Percentiles rank a stretch among this genome's conserved stretches.
phyloP scores from a whole-genome alignment of 2,329 filamentous ascomycete species.

The Fusarium tanahbumbuense region DNA sequence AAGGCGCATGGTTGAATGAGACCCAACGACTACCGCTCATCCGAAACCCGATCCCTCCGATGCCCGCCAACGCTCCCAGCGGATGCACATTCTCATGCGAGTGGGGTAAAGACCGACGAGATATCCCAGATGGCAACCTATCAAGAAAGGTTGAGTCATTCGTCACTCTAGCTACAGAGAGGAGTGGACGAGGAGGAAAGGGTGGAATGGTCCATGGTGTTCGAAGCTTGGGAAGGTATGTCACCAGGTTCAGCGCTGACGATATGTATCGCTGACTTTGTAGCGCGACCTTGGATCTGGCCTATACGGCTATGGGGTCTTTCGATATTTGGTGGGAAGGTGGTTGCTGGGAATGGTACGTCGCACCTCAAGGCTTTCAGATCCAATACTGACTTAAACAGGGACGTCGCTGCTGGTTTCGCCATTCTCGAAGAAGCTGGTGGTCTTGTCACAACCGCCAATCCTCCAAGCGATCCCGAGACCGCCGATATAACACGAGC shows the following conservation, averaged over 20 bases:
- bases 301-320: conserved; percentile 78
- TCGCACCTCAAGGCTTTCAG: neutral
- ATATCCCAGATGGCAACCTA: conserved; percentile 74
- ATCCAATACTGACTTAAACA: conserved; percentile 33
- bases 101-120: conserved; percentile 82
- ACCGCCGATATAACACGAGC: conserved; percentile 69
- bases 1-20: conserved; percentile 77
- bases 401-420: conserved; percentile 81
- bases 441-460: conserved; percentile 78
- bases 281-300: conserved; percentile 78
- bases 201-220: conserved; percentile 85
- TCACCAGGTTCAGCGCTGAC: too few relatives aligned
- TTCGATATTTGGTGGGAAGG: conserved; percentile 89
- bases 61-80: conserved; percentile 72
- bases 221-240: conserved; percentile 71
- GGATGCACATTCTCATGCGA: conserved; percentile 80
- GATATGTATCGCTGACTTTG: conserved; percentile 18
- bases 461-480: conserved; percentile 70
- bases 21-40: conserved; percentile 72
- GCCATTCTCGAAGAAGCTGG: conserved; percentile 79
- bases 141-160: conserved; percentile 79
- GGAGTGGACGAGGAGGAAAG: conserved; percentile 69
- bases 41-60: conserved; percentile 68
- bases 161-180: conserved; percentile 77
- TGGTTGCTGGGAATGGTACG: conserved; percentile 82